A percentile compares a stretch with the other conserved stretches of the same genome.
phyloP scores from a whole-genome alignment of 352 stramenopile genomes.

The Globisporangium middletonii region DNA sequence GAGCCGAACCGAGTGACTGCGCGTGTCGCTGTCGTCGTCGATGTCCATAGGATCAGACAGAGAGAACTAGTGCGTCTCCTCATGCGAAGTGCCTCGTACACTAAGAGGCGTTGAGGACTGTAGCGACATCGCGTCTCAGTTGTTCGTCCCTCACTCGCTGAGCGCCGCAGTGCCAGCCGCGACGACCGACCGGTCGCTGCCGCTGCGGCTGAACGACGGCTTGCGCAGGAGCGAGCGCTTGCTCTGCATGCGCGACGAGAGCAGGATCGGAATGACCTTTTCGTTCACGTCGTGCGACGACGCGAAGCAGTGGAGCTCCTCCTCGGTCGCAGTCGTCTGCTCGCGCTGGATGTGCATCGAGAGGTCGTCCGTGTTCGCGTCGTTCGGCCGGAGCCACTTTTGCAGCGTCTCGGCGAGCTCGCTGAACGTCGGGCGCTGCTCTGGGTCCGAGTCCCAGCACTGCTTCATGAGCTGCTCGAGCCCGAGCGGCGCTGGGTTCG shows the following conservation, averaged over 20 bases:
- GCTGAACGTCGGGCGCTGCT: slow-evolving; percentile 55
- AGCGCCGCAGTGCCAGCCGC: neutral
- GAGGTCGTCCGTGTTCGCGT: slow-evolving; percentile 26
- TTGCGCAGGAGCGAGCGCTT: slow-evolving; percentile 17
- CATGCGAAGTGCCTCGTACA: no score
- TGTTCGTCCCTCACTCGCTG: neutral
- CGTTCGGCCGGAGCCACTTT: slow-evolving; percentile 39
- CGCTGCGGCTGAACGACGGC: slow-evolving; percentile 1
- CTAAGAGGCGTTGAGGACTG: no score
- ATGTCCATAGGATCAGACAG: no score
- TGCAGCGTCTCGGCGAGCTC: slow-evolving; percentile 54
- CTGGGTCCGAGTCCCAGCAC: slow-evolving; percentile 65
- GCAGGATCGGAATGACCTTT: slow-evolving; percentile 53
- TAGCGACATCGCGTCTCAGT: no score
- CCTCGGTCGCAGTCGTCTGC: slow-evolving; percentile 33
- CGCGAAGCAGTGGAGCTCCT: slow-evolving; percentile 52
- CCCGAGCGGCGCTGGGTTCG: slow-evolving; percentile 36
- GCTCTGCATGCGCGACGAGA: slow-evolving; percentile 27
- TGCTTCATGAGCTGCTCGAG: slow-evolving; percentile 71
- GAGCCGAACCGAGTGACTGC: no score
- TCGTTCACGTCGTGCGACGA: slow-evolving; percentile 54
- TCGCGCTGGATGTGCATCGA: slow-evolving; percentile 49
- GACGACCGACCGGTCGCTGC: slow-evolving; percentile 5
- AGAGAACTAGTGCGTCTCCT: no score
- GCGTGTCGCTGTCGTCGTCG: no score